Percentiles rank a stretch among this genome's conserved stretches.
Evolutionary conservation across 192 early-diverging fungal genomes (phyloP).

Genomic region (Martensiomyces pterosporus): DNA sequence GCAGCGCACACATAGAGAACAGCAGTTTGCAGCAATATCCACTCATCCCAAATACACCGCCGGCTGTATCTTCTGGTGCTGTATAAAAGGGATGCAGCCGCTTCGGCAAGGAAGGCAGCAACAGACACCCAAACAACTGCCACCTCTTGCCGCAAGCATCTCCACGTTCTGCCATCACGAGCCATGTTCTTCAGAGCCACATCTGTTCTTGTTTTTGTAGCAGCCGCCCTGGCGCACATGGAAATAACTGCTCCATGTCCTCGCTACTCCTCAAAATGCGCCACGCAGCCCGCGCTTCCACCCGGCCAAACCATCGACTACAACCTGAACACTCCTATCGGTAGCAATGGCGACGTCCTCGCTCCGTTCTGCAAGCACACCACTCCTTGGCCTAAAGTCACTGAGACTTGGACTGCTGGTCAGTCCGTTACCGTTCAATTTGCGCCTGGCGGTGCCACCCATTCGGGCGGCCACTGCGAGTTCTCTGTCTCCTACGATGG

Average conservation of each 20-base stretch:
- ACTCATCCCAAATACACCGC: no score
- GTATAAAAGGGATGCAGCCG: no score
- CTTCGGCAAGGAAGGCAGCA: no score
- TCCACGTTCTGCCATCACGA: no score
- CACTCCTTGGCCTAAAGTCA: constrained; percentile 9
- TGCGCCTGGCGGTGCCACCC: constrained; percentile 28
- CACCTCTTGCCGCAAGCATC: no score
- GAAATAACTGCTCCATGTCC: constrained; percentile 15
- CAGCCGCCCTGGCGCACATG: constrained; percentile 22
- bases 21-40: no score
- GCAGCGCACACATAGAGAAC: no score
- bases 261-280: constrained; percentile 11
- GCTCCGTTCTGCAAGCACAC: constrained; percentile 36
- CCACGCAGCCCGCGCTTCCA: background rate
- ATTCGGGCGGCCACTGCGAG: constrained; percentile 52
- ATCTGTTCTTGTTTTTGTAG: background rate
- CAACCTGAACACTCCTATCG: constrained; percentile 36
- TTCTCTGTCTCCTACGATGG: constrained; percentile 52
- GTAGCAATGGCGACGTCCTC: constrained; percentile 9
- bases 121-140: no score
- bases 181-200: no score
- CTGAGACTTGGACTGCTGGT: constrained; percentile 36
- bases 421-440: constrained; percentile 28
- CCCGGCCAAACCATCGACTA: constrained; percentile 20
- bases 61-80: no score